Evolutionary conservation across 805 yeast species (phyloP), one percentile per base, ranked within the genome.

Genomic region (Isabelozyma heimii): DNA sequence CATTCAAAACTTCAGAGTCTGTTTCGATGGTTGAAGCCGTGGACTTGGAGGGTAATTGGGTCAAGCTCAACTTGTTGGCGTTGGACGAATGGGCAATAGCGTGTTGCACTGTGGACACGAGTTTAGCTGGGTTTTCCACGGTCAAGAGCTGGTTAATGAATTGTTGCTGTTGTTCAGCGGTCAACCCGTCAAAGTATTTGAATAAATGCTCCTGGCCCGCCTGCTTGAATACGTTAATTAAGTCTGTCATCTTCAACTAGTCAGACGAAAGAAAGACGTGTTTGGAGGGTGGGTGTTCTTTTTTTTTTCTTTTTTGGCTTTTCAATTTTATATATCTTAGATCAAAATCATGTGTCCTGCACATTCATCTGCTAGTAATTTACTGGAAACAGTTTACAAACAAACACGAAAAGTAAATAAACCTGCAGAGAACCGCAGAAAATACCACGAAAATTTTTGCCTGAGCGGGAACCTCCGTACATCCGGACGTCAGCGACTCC

Each of bases 121-220:
- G 73, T 2, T 51, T 52, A 5, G 55, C 48, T 1, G 84, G 84
- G 48, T 79, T 70, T 2, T 65, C 64, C 48, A 79, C 63, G 37
- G 62, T 59, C 3, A 69, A 47, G 39, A 81, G 67, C 58, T 80
- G 84, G 4, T 52, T 49, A n/a, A 73, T 46, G 12, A 79, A 73
- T 14, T 51, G 35, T 1, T 55, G 50, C 55, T 75, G 72, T 46
- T 81, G 71, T 0, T 52, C 63, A 1, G 53, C 48, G 5, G 63
- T 39, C 40, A 83, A 65, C 10, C 57, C 43, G 39, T 75, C 75
- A 70, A 76, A 77, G 52, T 74, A 76, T 27, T 68, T 60, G 60
- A 83, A 82, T 14, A 84, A 56, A 49, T 83, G 87, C 2, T 55
- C 60, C 60, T 84, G 89, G 8, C 77, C 76, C 0, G 85, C 84